Evolutionary conservation across 2,329 filamentous ascomycete species (phyloP), one percentile per base, ranked within the genome.

Genomic region (Cercospora canescens): DNA sequence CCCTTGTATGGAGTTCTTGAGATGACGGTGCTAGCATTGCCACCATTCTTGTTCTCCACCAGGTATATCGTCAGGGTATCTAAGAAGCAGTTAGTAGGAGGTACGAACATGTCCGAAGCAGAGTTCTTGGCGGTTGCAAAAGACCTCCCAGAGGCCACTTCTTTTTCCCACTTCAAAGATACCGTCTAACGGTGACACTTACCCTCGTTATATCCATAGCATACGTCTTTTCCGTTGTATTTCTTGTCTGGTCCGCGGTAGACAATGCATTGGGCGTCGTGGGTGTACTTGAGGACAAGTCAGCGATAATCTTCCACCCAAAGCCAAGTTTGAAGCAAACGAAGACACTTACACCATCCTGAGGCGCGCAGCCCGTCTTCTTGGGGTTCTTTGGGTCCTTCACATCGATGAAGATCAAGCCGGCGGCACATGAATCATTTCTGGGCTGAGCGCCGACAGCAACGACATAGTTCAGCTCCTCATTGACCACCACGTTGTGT

Each of bases 201-300:
- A 70, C 83, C 80, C 67, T 83, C 82, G 75, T 84, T 84, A 79
- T 83, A 84, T 52, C 80, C 80, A 75, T 82, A 84, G 78, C 84
- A 86, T 69, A 86, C 83, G 30, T 85, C 81, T 3, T 75, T 74
- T 11, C 80, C 82, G 12, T 76, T 70, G 75, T 83, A 85, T 32
- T 77, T 72, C 57, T 74, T 73, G 66, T 84, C 80, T 1, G 83
- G 83, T 2, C 84, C 83, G 2, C 77, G 78, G 77, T 84, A 84
- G 64, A 83, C 79, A 41, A 87, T 76, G 74, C 85, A 87, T 39
- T 87, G 84, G 4, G 85, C 85, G 68, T 87, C 85, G 74, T 87
- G 85, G 18, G 86, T 83, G 73, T 87, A 87, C 45, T 52, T 11
- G 6, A 12, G 24, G 24, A 28, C 7, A 28, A 8, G 16, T 52